Conservation (phyloP, 163 green algal species). For the Chloroidium sp. region DNA sequence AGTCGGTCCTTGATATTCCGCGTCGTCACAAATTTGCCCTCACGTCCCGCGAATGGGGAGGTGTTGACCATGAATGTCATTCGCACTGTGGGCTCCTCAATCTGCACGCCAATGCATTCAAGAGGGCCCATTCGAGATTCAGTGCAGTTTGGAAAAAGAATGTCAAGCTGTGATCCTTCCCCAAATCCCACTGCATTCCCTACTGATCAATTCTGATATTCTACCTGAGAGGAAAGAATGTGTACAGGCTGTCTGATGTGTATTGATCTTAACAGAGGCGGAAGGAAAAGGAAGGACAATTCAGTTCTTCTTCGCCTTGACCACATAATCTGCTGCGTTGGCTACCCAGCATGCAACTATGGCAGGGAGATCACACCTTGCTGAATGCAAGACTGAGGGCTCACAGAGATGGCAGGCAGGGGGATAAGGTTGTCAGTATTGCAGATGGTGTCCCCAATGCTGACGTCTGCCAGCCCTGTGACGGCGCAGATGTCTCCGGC, state of each 20-base stretch:
- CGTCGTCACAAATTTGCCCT: constrained; percentile 91
- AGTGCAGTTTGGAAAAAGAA: background rate
- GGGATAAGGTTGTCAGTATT: constrained; percentile 41
- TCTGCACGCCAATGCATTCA: constrained; percentile 18
- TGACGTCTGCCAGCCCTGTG: constrained; percentile 47
- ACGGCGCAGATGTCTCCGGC: constrained; percentile 80
- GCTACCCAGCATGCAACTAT: too few species aligned
- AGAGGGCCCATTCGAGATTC: background rate
- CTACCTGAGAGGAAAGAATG: too few species aligned
- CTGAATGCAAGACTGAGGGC: too few species aligned
- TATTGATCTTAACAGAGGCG: too few species aligned
- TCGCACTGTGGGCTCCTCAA: constrained; percentile 98
- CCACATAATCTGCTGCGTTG: too few species aligned
- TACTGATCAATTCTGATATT: too few species aligned
- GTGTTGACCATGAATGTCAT: constrained; percentile 98
- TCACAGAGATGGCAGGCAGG: constrained; percentile 82
- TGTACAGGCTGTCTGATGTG: too few species aligned
- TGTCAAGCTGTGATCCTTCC: background rate
- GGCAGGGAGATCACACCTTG: too few species aligned
- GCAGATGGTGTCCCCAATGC: constrained; percentile 96
- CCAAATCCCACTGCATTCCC: too few species aligned
- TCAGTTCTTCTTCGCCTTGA: too few species aligned
- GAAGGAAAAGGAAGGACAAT: too few species aligned
- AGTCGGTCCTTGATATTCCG: constrained; percentile 54
- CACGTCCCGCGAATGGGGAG: constrained; percentile 88